Base-by-base conservation (phyloP, 1,139 yeast genomes). In the Yamadazyma membranifaciens region DNA sequence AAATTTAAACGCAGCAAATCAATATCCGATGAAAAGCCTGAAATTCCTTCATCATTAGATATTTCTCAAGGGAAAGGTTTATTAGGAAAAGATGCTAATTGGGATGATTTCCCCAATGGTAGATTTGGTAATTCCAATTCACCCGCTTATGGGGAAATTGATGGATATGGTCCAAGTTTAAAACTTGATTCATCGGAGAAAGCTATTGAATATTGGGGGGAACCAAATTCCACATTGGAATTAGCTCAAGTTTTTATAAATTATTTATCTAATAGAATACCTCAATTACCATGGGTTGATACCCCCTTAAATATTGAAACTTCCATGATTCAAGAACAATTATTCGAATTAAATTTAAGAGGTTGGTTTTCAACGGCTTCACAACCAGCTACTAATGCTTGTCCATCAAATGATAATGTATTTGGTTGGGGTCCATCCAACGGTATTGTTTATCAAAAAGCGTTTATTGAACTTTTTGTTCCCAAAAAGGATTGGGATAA, bases 51-150 rank as follows among this genome's bases (percentile, higher is more conserved):
- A 49, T 77, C 78, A 2, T 73, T 86, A 39, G 87, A 91, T 6
- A 87, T 87, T 31, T 84, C 94, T 41, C 76, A 85, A 20, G 96
- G 96, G 37, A 83, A 85, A 49, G 96, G 96, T 33, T 79, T 86
- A 2, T 60, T 87, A 34, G 96, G 96, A 20, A 81, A 91, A 50
- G 95, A 87, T 61, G 97, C 96, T 9, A 87, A 94, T 2, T 92
- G 98, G 98, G 98, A 92, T 68, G 98, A 92, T 56, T 92, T 88
- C 62, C 95, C 98, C 13, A 92, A 92, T 59, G 98, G 98, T 55
- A 79, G 98, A 65, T 92, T 89, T 62, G 97, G 98, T 63, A 97
- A 94, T 63, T 88, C 98, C 0, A 75, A 95, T 52, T 89, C 98
- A 27, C 98, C 98, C 5, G 92, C 98, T 0, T 92, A 86, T 63